These are phyloP conservation scores for Kazachstania sp. DNA, from an alignment of 1,139 yeast species.

Conservation along the genomic window DNA sequence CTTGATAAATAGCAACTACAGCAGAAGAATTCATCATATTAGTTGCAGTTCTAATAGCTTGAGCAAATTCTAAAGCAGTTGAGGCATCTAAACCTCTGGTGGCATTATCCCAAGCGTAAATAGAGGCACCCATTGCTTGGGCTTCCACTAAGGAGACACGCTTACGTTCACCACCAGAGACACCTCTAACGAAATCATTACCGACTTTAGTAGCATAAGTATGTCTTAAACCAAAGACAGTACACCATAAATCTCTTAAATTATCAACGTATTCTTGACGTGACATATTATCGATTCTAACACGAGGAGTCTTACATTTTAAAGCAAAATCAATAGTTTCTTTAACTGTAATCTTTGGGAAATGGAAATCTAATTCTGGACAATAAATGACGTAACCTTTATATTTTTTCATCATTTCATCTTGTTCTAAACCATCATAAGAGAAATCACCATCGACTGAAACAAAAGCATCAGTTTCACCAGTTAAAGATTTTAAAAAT, in stretches of 20 bases:
- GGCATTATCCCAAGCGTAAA: slow-evolving; percentile 70
- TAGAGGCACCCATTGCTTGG: slow-evolving; percentile 46
- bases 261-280: slow-evolving; percentile 42
- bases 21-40: slow-evolving; percentile 49
- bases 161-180: slow-evolving; percentile 59
- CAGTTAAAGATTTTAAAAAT: slow-evolving; percentile 46
- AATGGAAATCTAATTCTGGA: slow-evolving; percentile 56
- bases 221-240: slow-evolving; percentile 52
- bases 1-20: slow-evolving; percentile 56
- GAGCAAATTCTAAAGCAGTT: slow-evolving; percentile 58
- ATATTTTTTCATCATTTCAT: slow-evolving; percentile 42
- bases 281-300: slow-evolving; percentile 42
- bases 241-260: slow-evolving; percentile 43
- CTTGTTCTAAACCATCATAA: slow-evolving; percentile 45
- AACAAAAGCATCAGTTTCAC: slow-evolving; percentile 39
- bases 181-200: slow-evolving; percentile 53
- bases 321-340: slow-evolving; percentile 55
- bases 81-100: slow-evolving; percentile 73
- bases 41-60: slow-evolving; percentile 54
- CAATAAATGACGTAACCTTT: slow-evolving; percentile 49
- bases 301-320: slow-evolving; percentile 51
- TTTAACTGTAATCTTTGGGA: slow-evolving; percentile 56
- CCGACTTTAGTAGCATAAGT: slow-evolving; percentile 51
- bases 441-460: slow-evolving; percentile 38
- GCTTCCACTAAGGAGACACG: slow-evolving; percentile 60